Conservation (phyloP, 176 grass and related monocot genomes). For the Carex cristatella region DNA sequence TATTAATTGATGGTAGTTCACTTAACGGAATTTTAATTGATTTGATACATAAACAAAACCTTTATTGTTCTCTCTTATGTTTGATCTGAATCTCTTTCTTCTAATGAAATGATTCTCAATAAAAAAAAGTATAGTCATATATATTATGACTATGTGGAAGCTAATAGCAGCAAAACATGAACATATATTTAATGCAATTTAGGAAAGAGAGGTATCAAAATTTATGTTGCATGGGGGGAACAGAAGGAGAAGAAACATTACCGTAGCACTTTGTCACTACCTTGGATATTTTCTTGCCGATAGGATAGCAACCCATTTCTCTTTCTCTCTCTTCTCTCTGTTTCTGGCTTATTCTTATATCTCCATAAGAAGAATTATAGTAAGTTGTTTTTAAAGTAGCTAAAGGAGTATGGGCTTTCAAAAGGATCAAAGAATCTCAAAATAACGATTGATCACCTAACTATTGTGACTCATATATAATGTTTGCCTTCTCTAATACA, state of each 20-base stretch:
- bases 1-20: not conserved
- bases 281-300: conserved; percentile 52
- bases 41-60: too few relatives aligned
- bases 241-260: not conserved
- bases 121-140: not conserved
- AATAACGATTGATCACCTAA: conserved; percentile 17
- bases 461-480: not conserved
- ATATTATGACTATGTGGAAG: not conserved
- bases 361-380: conserved; percentile 19
- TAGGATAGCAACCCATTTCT: conserved; percentile 68
- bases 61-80: not conserved
- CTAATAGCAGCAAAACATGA: not conserved
- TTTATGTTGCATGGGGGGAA: not conserved
- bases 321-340: conserved; percentile 19
- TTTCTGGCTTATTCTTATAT: conserved; percentile 36
- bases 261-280: conserved; percentile 62
- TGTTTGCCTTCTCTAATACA: not conserved
- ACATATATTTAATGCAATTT: not conserved
- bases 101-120: not conserved
- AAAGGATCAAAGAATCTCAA: conserved; percentile 14
- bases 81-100: not conserved
- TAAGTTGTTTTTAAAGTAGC: conserved; percentile 23
- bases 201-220: not conserved
- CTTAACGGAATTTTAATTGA: not conserved
- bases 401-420: conserved; percentile 22